These are phyloP conservation scores for Lasiodiplodia sp. DNA, from an alignment of 2,329 filamentous ascomycete species.

Conservation along the genomic window DNA sequence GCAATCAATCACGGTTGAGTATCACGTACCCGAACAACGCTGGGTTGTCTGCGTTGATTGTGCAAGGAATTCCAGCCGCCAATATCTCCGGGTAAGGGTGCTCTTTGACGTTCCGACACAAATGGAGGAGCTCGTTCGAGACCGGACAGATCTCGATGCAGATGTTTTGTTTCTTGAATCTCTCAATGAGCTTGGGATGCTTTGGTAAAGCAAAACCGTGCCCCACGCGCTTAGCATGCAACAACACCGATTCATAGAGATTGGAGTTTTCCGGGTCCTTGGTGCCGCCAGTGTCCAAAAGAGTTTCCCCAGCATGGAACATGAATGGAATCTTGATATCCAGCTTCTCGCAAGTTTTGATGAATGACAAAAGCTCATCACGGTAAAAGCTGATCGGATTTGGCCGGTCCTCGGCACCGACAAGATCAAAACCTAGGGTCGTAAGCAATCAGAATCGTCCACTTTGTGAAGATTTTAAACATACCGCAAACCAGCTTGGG, in stretches of 20 bases:
- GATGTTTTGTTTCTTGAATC: constrained; percentile 65
- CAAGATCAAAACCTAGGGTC: constrained; percentile 69
- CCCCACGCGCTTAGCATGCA: constrained; percentile 73
- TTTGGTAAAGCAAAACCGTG: constrained; percentile 75
- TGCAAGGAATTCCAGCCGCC: constrained; percentile 76
- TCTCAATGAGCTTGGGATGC: constrained; percentile 70
- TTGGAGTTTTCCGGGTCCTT: constrained; percentile 67
- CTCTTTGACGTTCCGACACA: constrained; percentile 70
- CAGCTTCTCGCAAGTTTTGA: constrained; percentile 56
- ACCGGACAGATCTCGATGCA: constrained; percentile 81
- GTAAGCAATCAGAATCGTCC: not conserved
- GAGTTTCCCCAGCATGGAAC: constrained; percentile 79
- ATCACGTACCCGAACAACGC: constrained; percentile 68
- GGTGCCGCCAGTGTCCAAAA: constrained; percentile 68
- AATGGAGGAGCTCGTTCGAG: constrained; percentile 76
- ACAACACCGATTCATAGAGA: constrained; percentile 70
- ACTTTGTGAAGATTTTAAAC: constrained; percentile 32
- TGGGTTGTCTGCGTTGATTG: constrained; percentile 77
- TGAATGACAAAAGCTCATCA: constrained; percentile 65
- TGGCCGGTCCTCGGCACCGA: constrained; percentile 70
- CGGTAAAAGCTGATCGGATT: constrained; percentile 67
- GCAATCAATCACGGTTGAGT: constrained; percentile 2
- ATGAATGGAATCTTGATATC: constrained; percentile 71
- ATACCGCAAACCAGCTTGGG: constrained; percentile 69
- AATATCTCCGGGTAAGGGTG: constrained; percentile 73